phyloP scores from a whole-genome alignment of 1,284 basidiomycete genomes.

The Microbotryum lychnidis-dioicae region DNA sequence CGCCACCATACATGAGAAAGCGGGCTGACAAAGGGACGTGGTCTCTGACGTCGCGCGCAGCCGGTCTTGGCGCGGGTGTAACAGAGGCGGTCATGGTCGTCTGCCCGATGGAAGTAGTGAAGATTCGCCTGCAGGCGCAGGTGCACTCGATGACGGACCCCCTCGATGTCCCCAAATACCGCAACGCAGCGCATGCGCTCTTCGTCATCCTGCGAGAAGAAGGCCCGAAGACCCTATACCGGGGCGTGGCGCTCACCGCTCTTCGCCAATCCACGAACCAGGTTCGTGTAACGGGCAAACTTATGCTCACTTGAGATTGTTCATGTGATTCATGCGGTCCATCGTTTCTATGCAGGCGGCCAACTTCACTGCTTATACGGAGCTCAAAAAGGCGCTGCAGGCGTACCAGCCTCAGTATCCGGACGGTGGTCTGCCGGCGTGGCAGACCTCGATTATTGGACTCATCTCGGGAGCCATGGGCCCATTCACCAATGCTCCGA shows the following conservation, averaged over 20 bases:
- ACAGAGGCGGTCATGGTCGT: conserved; percentile 92
- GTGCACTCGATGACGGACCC: conserved; percentile 96
- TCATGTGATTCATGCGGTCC: background rate
- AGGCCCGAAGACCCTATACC: conserved; percentile 75
- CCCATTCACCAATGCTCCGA: conserved; percentile 36
- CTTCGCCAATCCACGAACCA: conserved; percentile 97
- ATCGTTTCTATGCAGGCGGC: conserved; percentile 51
- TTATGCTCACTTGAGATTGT: background rate
- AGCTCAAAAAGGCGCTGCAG: conserved; percentile 74
- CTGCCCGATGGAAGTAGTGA: conserved; percentile 98
- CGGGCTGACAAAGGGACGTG: background rate
- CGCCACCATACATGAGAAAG: background rate
- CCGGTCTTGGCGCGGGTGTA: conserved; percentile 86
- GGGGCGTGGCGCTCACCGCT: conserved; percentile 81
- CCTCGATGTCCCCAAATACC: conserved; percentile 83
- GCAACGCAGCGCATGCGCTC: conserved; percentile 92
- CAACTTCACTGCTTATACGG: conserved; percentile 98
- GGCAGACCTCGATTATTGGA: conserved; percentile 89
- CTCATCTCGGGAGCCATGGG: conserved; percentile 86
- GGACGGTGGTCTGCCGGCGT: conserved; percentile 62
- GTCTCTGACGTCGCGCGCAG: conserved; percentile 41
- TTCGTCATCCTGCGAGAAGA: conserved; percentile 94
- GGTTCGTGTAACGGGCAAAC: conserved; percentile 47
- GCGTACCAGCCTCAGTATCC: conserved; percentile 68
- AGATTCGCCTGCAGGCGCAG: conserved; percentile 96